Base-by-base conservation (phyloP, 129 eudicot genomes). In the Pseudognaphalium luteoalbum region DNA sequence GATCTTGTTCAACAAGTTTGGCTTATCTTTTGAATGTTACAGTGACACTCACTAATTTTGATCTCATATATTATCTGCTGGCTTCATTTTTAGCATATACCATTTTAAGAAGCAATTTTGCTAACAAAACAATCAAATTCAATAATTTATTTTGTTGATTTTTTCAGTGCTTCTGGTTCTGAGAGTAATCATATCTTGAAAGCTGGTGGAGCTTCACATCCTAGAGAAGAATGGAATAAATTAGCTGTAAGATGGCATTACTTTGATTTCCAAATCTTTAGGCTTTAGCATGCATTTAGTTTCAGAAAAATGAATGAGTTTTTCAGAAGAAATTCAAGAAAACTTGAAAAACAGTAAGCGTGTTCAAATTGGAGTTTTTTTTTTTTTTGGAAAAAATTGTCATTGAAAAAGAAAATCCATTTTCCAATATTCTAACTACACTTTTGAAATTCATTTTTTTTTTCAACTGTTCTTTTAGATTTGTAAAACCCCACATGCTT, bases 141-240 rank as follows among this genome's bases (percentile, higher is more conserved):
- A 50, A 10, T 22, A 41, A 50, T 52, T 22, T 33, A 66, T 76
- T 57, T 21, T 72, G 77, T 54, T 74, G 41, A 61, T 60, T 57
- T 21, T 81, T 80, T 70, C 91, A 91, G 97, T 83, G 89, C 89
- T 82, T 79, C 89, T 77, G 92, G 89, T 82, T 79, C 89, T 77
- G 92, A 88, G 65, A 83, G 70, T 83, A 82, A 65, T 68, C 63
- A 80, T 79, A 64, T 71, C 30, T 70, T 82, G 68, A 78, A 83
- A 79, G 72, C 72, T 25, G 82, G 83, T 80, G 76, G 59, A 79
- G 72, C 73, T 76, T 75, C 80, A 20, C 79, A 82, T 79, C 58
- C 80, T 11, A 33, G 5, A 64, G 79, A 82, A 75, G 76, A 76
- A 37, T 52, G 61, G 39, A 82, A 74, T 78, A 64, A 65, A 81